phyloP scores from a whole-genome alignment of 805 yeast genomes.

The Metschnikowia peoriensis region DNA sequence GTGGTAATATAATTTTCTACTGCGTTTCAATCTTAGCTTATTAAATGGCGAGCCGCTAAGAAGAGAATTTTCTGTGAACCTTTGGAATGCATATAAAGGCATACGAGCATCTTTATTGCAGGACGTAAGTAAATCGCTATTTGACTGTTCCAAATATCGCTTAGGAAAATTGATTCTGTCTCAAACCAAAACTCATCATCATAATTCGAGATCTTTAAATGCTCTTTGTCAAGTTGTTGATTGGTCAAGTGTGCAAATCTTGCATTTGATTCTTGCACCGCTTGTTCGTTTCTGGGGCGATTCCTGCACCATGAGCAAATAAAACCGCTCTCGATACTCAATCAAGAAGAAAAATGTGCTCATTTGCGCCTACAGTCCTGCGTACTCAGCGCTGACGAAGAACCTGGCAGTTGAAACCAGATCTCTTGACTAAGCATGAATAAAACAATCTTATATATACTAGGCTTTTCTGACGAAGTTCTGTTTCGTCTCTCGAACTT shows the following conservation, averaged over 20 bases:
- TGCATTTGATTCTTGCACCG: neutral
- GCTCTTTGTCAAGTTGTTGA: too few relatives aligned
- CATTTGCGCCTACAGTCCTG: neutral
- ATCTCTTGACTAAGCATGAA: neutral
- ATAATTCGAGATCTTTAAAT: too few relatives aligned
- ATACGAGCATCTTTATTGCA: too few relatives aligned
- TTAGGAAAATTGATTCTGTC: too few relatives aligned
- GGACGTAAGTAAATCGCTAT: too few relatives aligned
- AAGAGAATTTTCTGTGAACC: too few relatives aligned
- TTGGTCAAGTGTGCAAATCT: neutral
- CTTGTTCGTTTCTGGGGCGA: neutral
- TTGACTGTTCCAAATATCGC: too few relatives aligned
- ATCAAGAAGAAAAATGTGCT: slow-evolving; percentile 4
- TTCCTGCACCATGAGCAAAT: slow-evolving; percentile 7
- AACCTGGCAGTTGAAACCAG: neutral
- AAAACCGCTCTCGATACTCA: neutral
- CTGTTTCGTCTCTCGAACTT: neutral
- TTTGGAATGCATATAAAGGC: too few relatives aligned
- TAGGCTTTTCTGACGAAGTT: neutral
- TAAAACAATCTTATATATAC: neutral
- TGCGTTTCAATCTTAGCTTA: too few relatives aligned
- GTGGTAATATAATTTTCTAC: too few relatives aligned
- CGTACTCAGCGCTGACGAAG: neutral
- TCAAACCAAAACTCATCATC: too few relatives aligned
- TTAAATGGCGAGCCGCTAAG: too few relatives aligned